phyloP scores from a whole-genome alignment of 352 stramenopile genomes.

The Aphanomyces astaci region DNA sequence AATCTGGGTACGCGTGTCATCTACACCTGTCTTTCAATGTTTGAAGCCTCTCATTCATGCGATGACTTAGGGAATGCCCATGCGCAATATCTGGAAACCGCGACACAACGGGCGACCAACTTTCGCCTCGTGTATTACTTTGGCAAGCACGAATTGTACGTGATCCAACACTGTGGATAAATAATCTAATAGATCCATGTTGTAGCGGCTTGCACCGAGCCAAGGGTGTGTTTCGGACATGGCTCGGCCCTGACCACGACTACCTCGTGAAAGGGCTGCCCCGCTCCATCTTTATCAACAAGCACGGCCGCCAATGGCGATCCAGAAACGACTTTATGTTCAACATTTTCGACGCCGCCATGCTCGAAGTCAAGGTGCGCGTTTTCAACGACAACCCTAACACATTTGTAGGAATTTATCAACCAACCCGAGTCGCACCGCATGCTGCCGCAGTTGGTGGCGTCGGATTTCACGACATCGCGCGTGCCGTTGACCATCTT shows the following conservation, averaged over 20 bases:
- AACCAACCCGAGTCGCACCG: not conserved
- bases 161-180: too few relatives aligned
- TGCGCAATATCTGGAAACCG: not conserved
- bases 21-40: too few relatives aligned
- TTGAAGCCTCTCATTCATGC: too few relatives aligned
- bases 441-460: not conserved
- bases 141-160: not conserved
- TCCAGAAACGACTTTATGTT: not conserved
- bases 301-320: not conserved
- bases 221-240: not conserved
- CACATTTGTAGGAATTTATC: not conserved
- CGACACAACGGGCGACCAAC: not conserved
- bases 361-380: not conserved
- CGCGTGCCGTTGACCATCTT: not conserved
- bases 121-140: not conserved
- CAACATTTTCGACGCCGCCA: not conserved
- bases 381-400: not conserved
- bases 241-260: not conserved
- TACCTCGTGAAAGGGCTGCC: not conserved
- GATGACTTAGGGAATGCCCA: slow-evolving; percentile 10
- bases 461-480: not conserved
- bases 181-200: too few relatives aligned
- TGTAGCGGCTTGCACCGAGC: not conserved
- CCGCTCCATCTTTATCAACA: not conserved
- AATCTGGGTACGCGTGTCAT: not conserved